Base-by-base conservation (phyloP, 768 basidiomycete species). In the Mycena rosella region DNA sequence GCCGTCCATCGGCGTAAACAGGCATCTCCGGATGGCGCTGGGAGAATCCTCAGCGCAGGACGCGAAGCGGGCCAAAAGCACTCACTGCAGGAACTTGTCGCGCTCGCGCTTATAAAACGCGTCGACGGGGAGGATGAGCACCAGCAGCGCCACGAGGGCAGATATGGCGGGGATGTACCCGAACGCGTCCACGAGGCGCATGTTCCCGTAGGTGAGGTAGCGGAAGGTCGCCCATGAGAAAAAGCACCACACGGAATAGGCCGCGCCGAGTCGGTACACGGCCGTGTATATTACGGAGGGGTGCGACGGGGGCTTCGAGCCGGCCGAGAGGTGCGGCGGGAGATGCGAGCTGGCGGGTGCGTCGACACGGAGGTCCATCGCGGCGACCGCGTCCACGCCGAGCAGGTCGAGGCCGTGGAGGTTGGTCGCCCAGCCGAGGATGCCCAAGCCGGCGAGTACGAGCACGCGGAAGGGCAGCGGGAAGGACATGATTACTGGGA, bases 391-490 rank as follows among this genome's bases (percentile, higher is more conserved):
- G 77, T 99, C 96, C 44, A 99, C 80, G 24, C 92, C 91, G 18
- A 91, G 82, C 14, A 84, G 71, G 69, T 91, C 83, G 51, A 99
- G 88, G 54, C 93, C 88, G 78, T 99, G 96, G 9, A 99, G 80
- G 78, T 99, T 99, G 36, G 91, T 89, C 0, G 96, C 96, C 96
- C 97, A 99, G 68, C 91, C 91, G 5, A 97, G 81, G 61, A 96
- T 87, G 14, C 95, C 96, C 36, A 94, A 72, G 22, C 93, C 92
- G 60, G 88, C 84, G 64, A 98, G 85, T 71, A 88, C 86, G 64
- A 98, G 86, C 27, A 95, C 94, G 68, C 98, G 93, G 77, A 96
- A 98, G 0, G 98, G 97, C 1, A 99, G 86, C 14, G 98, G 97
- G 76, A 97, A 93, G 22, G 81, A 80, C 40, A 85, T 81, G 59